These are phyloP conservation scores for Cucumis melo DNA, from an alignment of 306 rosid genomes.

Conservation along the genomic window DNA sequence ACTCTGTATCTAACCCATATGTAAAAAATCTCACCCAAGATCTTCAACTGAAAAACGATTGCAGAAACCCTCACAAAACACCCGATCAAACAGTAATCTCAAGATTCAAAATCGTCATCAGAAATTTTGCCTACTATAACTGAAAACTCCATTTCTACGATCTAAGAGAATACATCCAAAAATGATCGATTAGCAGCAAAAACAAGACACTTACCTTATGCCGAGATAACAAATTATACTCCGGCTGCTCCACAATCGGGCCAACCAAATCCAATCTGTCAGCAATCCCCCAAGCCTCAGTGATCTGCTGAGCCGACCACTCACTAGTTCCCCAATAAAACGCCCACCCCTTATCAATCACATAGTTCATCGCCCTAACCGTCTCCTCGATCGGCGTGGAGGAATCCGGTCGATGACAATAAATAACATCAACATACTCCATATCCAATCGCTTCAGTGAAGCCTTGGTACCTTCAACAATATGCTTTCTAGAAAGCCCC, in stretches of 20 bases:
- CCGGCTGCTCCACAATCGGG: slow-evolving; percentile 95
- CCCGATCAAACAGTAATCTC: background rate
- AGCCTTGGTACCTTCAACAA: slow-evolving; percentile 78
- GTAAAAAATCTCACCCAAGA: background rate
- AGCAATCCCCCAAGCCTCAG: slow-evolving; percentile 85
- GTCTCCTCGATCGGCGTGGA: slow-evolving; percentile 90
- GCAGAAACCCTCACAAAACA: background rate
- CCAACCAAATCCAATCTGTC: slow-evolving; percentile 64
- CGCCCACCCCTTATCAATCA: slow-evolving; percentile 82
- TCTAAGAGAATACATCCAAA: background rate
- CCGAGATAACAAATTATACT: slow-evolving; percentile 72
- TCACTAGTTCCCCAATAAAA: slow-evolving; percentile 99
- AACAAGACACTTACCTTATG: slow-evolving; percentile 41
- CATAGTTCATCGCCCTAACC: slow-evolving; percentile 76
- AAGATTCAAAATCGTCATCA: background rate
- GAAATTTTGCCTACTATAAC: background rate
- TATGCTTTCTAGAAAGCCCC: slow-evolving; percentile 79
- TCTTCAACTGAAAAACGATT: background rate
- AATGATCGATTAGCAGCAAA: background rate
- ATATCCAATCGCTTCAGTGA: slow-evolving; percentile 71
- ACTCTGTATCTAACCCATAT: background rate
- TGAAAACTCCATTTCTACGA: background rate
- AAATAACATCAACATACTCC: slow-evolving; percentile 75
- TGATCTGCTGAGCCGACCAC: slow-evolving; percentile 97
- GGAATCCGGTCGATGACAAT: slow-evolving; percentile 75